Conservation (phyloP, 768 basidiomycete species). For the Lactifluus piperatus region DNA sequence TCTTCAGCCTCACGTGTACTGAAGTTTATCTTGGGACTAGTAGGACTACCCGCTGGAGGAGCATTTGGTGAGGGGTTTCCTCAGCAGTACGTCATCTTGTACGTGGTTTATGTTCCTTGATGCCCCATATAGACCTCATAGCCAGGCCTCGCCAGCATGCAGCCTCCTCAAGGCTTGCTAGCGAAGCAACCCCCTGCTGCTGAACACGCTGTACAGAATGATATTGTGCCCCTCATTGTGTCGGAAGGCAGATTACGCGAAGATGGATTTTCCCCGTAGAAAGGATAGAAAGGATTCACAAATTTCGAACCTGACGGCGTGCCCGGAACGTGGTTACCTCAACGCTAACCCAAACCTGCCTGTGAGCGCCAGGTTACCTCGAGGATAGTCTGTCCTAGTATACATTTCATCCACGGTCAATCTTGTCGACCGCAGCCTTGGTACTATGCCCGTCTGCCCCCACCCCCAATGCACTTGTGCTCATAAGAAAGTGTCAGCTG, state of each 20-base stretch:
- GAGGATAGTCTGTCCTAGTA: background rate
- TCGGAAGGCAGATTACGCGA: background rate
- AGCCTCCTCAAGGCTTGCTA: constrained; percentile 4
- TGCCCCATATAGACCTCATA: too few species aligned
- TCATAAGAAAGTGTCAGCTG: constrained; percentile 6
- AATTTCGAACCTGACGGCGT: constrained; percentile 4
- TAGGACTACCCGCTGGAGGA: background rate
- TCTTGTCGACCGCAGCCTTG: background rate
- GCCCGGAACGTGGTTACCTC: constrained; percentile 9
- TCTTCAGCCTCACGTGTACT: background rate
- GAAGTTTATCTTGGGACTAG: background rate
- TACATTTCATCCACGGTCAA: background rate
- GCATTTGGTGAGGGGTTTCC: background rate
- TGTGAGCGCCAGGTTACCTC: constrained; percentile 11
- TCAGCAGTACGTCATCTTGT: background rate
- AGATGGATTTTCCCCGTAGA: background rate
- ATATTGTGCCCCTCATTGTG: background rate
- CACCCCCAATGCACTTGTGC: constrained; percentile 16
- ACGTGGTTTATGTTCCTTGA: background rate
- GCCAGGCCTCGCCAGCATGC: too few species aligned
- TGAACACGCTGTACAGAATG: background rate
- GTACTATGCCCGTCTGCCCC: constrained; percentile 17
- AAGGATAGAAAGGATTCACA: background rate
- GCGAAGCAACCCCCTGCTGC: background rate
- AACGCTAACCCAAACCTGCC: background rate